Conservation (phyloP, 2,329 filamentous ascomycete genomes). For the Xylariaceae sp. region DNA sequence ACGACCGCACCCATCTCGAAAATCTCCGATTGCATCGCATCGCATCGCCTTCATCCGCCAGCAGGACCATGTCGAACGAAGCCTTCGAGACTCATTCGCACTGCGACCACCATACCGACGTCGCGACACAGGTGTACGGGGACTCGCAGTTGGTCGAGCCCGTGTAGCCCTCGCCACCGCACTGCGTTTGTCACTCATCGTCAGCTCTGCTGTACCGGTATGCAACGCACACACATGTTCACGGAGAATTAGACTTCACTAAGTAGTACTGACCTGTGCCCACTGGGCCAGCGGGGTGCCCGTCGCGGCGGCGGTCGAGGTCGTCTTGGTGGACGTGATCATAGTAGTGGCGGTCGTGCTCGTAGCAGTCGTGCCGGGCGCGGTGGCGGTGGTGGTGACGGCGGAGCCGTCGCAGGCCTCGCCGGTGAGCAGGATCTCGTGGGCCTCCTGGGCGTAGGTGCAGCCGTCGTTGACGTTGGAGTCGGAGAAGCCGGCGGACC, state of each 20-base stretch:
- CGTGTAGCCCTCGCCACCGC: constrained; percentile 26
- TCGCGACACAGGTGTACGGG: constrained; percentile 22
- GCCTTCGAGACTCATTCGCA: too few species aligned
- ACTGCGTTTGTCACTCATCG: too few species aligned
- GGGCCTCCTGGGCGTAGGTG: constrained; percentile 38
- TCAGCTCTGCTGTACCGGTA: too few species aligned
- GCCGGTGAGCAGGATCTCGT: constrained; percentile 26
- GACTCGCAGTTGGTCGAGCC: constrained; percentile 25
- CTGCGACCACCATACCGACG: constrained; percentile 25
- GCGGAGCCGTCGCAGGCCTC: too few species aligned
- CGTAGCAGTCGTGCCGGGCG: too few species aligned
- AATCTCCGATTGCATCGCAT: too few species aligned
- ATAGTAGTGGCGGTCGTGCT: constrained; percentile 9
- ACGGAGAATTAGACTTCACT: constrained; percentile 3
- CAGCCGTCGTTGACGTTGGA: constrained; percentile 50
- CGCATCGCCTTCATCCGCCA: too few species aligned
- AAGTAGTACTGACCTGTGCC: too few species aligned
- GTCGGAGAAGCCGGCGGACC: constrained; percentile 60
- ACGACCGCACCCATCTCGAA: too few species aligned
- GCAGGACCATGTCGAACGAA: too few species aligned
- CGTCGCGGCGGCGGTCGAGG: constrained; percentile 11
- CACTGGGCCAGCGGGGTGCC: constrained; percentile 27
- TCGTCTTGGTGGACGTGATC: constrained; percentile 12
- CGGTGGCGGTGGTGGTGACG: constrained; percentile 9
- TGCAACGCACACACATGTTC: not conserved